These are phyloP conservation scores for Botrytis aclada DNA, from an alignment of 2,329 filamentous ascomycete species.

Conservation along the genomic window DNA sequence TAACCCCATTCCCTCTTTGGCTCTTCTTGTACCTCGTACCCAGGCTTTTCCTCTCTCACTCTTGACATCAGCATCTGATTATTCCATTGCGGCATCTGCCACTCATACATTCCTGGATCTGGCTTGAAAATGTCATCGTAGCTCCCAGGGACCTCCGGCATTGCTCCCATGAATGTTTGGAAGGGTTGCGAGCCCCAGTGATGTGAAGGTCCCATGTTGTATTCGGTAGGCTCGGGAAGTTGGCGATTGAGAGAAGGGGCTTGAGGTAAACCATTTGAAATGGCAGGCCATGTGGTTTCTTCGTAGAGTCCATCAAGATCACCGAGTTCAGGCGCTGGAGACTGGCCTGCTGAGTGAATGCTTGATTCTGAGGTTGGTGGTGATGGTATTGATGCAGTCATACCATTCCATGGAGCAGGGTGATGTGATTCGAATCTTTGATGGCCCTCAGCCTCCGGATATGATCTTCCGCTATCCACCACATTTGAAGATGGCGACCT, in stretches of 20 bases:
- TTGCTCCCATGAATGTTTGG: constrained; percentile 38
- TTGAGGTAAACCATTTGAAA: constrained; percentile 27
- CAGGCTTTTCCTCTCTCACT: constrained; percentile 34
- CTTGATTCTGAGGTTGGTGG: constrained; percentile 30
- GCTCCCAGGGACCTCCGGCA: constrained; percentile 29
- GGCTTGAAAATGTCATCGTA: constrained; percentile 38
- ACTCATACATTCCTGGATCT: constrained; percentile 34
- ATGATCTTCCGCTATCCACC: constrained; percentile 24
- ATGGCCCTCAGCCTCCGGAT: constrained; percentile 7
- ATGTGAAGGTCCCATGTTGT: constrained; percentile 29
- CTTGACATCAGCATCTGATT: constrained; percentile 33
- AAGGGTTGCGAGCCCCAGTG: constrained; percentile 35
- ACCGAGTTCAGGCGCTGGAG: constrained; percentile 22
- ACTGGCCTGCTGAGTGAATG: constrained; percentile 19
- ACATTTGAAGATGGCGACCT: constrained; percentile 31
- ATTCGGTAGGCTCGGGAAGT: constrained; percentile 24
- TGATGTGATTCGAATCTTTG: constrained; percentile 21
- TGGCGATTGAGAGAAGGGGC: constrained; percentile 18
- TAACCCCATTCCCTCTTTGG: constrained; percentile 27
- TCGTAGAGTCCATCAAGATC: constrained; percentile 37
- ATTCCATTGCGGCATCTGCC: constrained; percentile 34
- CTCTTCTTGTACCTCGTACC: constrained; percentile 29
- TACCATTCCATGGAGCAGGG: constrained; percentile 26
- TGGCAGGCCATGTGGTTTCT: constrained; percentile 31
- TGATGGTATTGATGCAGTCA: constrained; percentile 30